Evolutionary conservation across 2,329 filamentous ascomycete genomes (phyloP).

Genomic region (Penicillium palitans): DNA sequence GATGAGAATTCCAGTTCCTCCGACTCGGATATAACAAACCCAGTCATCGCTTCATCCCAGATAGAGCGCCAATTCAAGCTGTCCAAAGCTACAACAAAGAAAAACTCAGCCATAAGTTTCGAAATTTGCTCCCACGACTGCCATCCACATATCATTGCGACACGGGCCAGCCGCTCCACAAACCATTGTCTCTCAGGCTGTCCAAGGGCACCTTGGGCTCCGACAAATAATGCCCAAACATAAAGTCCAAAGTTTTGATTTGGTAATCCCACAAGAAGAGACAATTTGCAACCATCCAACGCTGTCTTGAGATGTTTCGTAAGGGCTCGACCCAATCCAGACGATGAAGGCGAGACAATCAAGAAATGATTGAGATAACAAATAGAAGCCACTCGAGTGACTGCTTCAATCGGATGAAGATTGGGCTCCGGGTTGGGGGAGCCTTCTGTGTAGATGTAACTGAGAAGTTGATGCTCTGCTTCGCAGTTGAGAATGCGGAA

Average conservation of each 20-base stretch:
- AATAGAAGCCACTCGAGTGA: constrained; percentile 34
- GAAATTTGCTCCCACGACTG: constrained; percentile 32
- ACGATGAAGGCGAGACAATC: constrained; percentile 36
- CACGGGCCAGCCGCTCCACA: constrained; percentile 27
- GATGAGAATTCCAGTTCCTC: constrained; percentile 15
- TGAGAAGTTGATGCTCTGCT: constrained; percentile 41
- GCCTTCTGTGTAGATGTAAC: constrained; percentile 34
- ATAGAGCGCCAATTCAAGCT: constrained; percentile 28
- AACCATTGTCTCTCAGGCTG: constrained; percentile 35
- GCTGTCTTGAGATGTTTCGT: constrained; percentile 32
- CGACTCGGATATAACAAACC: constrained; percentile 19
- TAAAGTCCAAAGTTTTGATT: constrained; percentile 28
- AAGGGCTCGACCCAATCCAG: constrained; percentile 37
- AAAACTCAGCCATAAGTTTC: constrained; percentile 28
- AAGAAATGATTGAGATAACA: constrained; percentile 35
- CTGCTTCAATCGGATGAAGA: constrained; percentile 31
- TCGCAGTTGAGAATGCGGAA: constrained; percentile 38
- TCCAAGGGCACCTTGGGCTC: constrained; percentile 33
- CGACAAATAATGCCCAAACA: constrained; percentile 37
- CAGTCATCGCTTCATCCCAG: constrained; percentile 34
- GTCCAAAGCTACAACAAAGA: constrained; percentile 31
- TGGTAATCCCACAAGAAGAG: constrained; percentile 15
- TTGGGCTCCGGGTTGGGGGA: constrained; percentile 5
- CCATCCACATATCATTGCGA: constrained; percentile 33
- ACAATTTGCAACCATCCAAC: constrained; percentile 21